Evolutionary conservation across 305 asterid species (phyloP).

Genomic region (Fraxinus floribunda): DNA sequence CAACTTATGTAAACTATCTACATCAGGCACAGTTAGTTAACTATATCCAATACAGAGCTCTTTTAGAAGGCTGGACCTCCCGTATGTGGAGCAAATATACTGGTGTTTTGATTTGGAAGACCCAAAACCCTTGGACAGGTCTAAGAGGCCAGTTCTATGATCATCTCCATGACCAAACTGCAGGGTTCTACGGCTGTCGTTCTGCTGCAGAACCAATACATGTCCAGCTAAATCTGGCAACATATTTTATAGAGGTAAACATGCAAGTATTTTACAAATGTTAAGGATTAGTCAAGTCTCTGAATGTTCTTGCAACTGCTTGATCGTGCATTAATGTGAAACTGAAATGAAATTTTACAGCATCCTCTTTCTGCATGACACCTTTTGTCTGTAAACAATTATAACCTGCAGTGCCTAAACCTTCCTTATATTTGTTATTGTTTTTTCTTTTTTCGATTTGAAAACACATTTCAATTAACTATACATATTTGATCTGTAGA

Average conservation of each 20-base stretch:
- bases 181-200: constrained; percentile 96
- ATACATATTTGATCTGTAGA: not conserved
- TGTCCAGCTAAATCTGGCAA: constrained; percentile 78
- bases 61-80: constrained; percentile 93
- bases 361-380: not conserved
- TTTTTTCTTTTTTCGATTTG: not conserved
- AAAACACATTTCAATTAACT: not conserved
- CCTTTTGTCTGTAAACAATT: not conserved
- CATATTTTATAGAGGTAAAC: constrained; percentile 70
- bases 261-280: not conserved
- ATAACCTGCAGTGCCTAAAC: not conserved
- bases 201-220: constrained; percentile 90
- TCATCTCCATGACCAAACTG: constrained; percentile 94
- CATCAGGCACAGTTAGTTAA: constrained; percentile 85
- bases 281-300: not conserved
- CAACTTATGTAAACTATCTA: constrained; percentile 17
- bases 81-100: constrained; percentile 96
- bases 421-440: not conserved
- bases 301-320: constrained; percentile 4
- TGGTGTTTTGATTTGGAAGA: constrained; percentile 93
- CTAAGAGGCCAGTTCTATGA: constrained; percentile 94
- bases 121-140: constrained; percentile 97
- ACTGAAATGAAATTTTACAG: not conserved
- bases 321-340: not conserved
- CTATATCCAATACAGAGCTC: constrained; percentile 92